Conservation (phyloP, 441 rosid genomes). For the Pelargonium citronellum region DNA sequence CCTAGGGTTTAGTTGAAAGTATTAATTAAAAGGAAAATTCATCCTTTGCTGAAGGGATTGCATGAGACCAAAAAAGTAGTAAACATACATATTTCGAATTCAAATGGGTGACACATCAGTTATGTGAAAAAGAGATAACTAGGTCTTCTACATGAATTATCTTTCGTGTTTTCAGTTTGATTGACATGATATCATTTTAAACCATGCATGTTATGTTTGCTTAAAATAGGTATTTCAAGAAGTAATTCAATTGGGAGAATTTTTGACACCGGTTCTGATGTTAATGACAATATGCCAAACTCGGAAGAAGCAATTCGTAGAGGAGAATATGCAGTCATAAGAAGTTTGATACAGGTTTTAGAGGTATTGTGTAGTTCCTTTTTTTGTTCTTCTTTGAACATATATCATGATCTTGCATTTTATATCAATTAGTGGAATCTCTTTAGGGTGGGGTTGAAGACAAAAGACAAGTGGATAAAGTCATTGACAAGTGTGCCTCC, state of each 20-base stretch:
- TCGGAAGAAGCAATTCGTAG: conserved; percentile 91
- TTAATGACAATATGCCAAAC: conserved; percentile 61
- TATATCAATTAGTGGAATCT: conserved; percentile 25
- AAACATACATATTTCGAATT: not conserved
- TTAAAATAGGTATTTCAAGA: conserved; percentile 66
- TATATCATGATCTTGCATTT: conserved; percentile 24
- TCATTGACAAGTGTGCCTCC: conserved; percentile 96
- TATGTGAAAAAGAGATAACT: conserved; percentile 2
- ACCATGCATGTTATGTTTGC: conserved; percentile 18
- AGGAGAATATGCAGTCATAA: conserved; percentile 90
- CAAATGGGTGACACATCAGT: not conserved
- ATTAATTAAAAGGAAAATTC: not conserved
- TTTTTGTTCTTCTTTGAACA: conserved; percentile 21
- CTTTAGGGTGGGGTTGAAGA: conserved; percentile 98
- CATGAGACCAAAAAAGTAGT: not conserved
- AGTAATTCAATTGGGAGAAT: conserved; percentile 82
- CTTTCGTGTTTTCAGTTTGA: conserved; percentile 1
- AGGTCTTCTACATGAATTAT: conserved; percentile 4
- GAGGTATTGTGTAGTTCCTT: conserved; percentile 50
- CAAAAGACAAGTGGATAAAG: conserved; percentile 94
- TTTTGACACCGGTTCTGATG: conserved; percentile 54
- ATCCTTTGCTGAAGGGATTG: conserved; percentile 7
- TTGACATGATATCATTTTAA: not conserved
- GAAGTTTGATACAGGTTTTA: conserved; percentile 91
- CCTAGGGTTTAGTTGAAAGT: not conserved